Percentiles rank a stretch among this genome's conserved stretches.
Conservation (phyloP, 305 asterid genomes). For the Solanum hybrid region DNA sequence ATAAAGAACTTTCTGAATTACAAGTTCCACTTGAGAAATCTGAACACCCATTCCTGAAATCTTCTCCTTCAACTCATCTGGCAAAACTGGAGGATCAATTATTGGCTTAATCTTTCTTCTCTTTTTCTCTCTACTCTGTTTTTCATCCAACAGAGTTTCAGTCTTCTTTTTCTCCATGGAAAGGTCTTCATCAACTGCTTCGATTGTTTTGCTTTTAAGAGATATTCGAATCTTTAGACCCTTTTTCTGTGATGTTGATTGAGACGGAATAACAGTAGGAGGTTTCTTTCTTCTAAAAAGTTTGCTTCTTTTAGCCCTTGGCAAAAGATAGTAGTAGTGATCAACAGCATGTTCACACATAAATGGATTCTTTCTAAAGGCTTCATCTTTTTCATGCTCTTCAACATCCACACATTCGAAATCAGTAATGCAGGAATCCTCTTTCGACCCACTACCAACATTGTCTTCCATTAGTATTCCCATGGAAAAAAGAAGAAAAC, state of each 20-base stretch:
- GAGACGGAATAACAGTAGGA: neutral
- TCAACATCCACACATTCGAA: neutral
- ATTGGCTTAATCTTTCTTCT: neutral
- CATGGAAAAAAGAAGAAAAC: too few species aligned
- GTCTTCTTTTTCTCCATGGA: neutral
- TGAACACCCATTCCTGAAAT: neutral
- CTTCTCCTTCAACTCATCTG: neutral
- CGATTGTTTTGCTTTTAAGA: neutral
- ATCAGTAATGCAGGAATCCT: neutral
- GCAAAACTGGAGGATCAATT: neutral
- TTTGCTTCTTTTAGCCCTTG: neutral
- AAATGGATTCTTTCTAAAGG: neutral
- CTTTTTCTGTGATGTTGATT: too few species aligned
- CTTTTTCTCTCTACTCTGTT: neutral
- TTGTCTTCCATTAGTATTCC: neutral
- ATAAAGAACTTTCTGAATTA: neutral
- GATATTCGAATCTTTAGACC: neutral
- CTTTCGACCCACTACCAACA: neutral
- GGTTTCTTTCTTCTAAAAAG: neutral
- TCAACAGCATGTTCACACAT: neutral
- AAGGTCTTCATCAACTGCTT: neutral
- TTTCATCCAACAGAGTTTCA: neutral
- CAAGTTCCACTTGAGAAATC: neutral
- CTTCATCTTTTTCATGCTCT: neutral
- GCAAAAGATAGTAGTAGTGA: neutral